A percentile compares a stretch with the other conserved stretches of the same genome.
Conservation (phyloP, 2,329 filamentous ascomycete species). For the Curvularia eragrostidis region DNA sequence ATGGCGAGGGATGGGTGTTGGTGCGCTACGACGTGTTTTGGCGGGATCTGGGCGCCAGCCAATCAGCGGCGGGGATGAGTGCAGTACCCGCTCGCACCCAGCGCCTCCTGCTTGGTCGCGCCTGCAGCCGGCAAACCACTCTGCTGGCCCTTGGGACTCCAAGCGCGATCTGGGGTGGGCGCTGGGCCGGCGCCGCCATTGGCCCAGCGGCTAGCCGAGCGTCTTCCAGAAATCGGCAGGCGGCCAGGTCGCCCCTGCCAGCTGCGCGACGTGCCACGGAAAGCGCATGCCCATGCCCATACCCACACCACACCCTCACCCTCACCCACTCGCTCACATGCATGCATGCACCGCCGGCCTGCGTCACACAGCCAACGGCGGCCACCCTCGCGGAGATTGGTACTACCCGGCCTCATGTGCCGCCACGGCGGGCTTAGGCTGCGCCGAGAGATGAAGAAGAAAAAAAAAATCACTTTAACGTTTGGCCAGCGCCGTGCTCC, state of each 20-base stretch:
- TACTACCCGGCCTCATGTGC: conserved; percentile 18
- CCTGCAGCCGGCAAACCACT: conserved; percentile 42
- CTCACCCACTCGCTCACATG: neutral
- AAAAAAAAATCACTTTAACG: conserved; percentile 29
- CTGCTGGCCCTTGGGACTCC: conserved; percentile 39
- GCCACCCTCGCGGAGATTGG: conserved; percentile 43
- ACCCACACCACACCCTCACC: neutral
- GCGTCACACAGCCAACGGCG: conserved; percentile 42
- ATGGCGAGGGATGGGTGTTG: conserved; percentile 25
- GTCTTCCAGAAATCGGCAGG: conserved; percentile 46
- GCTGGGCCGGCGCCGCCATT: conserved; percentile 27
- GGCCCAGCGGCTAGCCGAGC: conserved; percentile 32
- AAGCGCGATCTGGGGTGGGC: conserved; percentile 46
- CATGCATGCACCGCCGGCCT: conserved; percentile 28
- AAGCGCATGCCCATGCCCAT: conserved; percentile 16
- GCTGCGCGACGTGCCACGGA: conserved; percentile 20
- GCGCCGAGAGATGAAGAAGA: conserved; percentile 21
- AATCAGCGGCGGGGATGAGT: conserved; percentile 12
- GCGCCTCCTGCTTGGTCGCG: conserved; percentile 37
- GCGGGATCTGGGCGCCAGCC: conserved; percentile 16
- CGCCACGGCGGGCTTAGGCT: conserved; percentile 26
- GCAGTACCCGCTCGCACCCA: conserved; percentile 25
- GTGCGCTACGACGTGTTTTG: conserved; percentile 27
- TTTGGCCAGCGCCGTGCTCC: conserved; percentile 27
- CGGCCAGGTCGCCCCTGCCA: conserved; percentile 28